A percentile compares a stretch with the other conserved stretches of the same genome.
Evolutionary conservation across 306 rosid species (phyloP).

Genomic region (Hippophae rhamnoides): DNA sequence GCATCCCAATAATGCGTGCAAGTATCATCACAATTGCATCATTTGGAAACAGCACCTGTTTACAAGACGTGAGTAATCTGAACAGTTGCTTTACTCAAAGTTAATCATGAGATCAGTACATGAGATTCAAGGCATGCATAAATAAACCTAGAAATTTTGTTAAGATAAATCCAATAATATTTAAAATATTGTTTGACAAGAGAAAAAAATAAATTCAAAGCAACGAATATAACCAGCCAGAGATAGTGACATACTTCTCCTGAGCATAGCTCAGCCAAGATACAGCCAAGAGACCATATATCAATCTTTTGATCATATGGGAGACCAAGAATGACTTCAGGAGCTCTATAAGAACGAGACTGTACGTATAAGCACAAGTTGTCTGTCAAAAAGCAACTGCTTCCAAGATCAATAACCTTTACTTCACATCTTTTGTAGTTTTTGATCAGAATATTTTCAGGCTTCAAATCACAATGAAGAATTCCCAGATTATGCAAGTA

Average conservation of each 20-base stretch:
- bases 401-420: constrained; percentile 94
- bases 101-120: too few relatives aligned
- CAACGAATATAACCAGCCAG: not conserved
- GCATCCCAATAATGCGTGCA: constrained; percentile 73
- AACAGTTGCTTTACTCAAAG: not conserved
- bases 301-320: constrained; percentile 86
- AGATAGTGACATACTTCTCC: constrained; percentile 64
- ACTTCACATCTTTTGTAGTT: constrained; percentile 77
- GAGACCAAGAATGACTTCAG: constrained; percentile 96
- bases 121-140: too few relatives aligned
- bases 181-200: too few relatives aligned
- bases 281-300: constrained; percentile 96
- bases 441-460: constrained; percentile 85
- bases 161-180: not conserved
- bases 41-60: constrained; percentile 90
- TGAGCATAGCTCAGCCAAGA: constrained; percentile 88
- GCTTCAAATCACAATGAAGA: constrained; percentile 95
- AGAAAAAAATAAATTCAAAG: too few relatives aligned
- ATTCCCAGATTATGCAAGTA: constrained; percentile 80
- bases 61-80: not conserved
- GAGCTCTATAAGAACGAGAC: constrained; percentile 96
- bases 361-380: constrained; percentile 84
- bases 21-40: constrained; percentile 68
- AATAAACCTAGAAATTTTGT: too few relatives aligned
- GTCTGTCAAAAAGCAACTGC: constrained; percentile 89